phyloP scores from a whole-genome alignment of 352 stramenopile genomes.

The Phytophthora macrochlamydospora region DNA sequence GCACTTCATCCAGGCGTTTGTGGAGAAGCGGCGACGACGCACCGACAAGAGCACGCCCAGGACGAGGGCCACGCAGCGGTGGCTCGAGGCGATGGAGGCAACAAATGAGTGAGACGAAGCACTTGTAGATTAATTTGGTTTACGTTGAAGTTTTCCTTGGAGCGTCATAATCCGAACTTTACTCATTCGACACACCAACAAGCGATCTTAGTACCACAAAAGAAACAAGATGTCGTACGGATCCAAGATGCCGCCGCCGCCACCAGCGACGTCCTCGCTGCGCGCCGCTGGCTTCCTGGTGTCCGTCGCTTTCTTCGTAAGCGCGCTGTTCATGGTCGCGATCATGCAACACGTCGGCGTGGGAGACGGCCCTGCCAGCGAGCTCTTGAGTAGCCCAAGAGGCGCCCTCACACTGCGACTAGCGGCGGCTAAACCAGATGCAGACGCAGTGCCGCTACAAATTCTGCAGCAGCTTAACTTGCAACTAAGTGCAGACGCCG shows the following conservation, averaged over 20 bases:
- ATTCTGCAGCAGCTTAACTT: constrained; percentile 21
- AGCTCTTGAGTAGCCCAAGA: constrained; percentile 5
- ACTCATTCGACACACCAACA: neutral
- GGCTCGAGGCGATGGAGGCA: constrained; percentile 59
- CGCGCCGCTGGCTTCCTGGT: constrained; percentile 28
- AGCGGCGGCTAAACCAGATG: constrained; percentile 3
- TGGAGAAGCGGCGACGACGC: constrained; percentile 66
- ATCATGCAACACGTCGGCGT: constrained; percentile 40
- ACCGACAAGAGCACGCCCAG: constrained; percentile 54
- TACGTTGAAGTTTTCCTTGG: neutral
- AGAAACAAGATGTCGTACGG: constrained; percentile 24
- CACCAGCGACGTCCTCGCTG: constrained; percentile 34
- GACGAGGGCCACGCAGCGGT: constrained; percentile 68
- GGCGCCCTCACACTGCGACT: constrained; percentile 21
- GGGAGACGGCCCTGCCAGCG: constrained; percentile 13
- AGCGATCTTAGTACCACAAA: neutral
- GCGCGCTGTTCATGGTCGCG: constrained; percentile 37
- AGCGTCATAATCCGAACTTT: neutral
- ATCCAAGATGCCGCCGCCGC: constrained; percentile 21
- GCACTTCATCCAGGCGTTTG: constrained; percentile 47
- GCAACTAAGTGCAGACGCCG: constrained; percentile 13
- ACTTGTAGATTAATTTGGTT: constrained; percentile 9
- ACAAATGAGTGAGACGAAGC: neutral
- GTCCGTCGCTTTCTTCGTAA: constrained; percentile 38
- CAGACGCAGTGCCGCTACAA: constrained; percentile 2